Percentiles rank a stretch among this genome's conserved stretches.
phyloP scores from a whole-genome alignment of 2,329 filamentous ascomycete species.

The Epichloe typhina region DNA sequence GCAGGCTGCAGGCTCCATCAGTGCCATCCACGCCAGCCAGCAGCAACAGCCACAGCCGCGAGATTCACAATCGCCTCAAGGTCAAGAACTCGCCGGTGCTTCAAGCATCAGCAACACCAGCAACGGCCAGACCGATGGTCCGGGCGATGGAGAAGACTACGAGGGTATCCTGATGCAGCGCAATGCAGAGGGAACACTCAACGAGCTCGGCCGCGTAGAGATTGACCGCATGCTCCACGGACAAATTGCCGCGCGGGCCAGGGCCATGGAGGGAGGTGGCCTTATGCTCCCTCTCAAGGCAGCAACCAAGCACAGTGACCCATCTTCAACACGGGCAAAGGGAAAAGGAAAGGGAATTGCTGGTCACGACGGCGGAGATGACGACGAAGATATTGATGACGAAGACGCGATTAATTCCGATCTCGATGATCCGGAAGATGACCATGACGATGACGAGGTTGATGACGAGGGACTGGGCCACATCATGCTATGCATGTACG shows the following conservation, averaged over 20 bases:
- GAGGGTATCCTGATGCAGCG: conserved; percentile 47
- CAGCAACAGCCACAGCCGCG: conserved; percentile 16
- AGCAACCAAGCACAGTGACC: conserved; percentile 24
- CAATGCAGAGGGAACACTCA: conserved; percentile 37
- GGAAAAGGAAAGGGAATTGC: conserved; percentile 20
- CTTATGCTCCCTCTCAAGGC: conserved; percentile 60
- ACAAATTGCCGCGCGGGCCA: conserved; percentile 51
- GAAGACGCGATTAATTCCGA: conserved; percentile 98
- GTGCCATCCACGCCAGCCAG: conserved; percentile 39
- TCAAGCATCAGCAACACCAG: conserved; percentile 20
- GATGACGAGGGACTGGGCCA: conserved; percentile 74
- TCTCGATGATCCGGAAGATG: conserved; percentile 86
- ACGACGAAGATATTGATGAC: conserved; percentile 52
- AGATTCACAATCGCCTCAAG: conserved; percentile 15
- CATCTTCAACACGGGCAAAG: conserved; percentile 9
- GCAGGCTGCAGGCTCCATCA: conserved; percentile 53
- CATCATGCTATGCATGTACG: conserved; percentile 98
- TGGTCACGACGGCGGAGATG: conserved; percentile 50
- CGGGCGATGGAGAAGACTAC: conserved; percentile 41
- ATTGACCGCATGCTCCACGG: conserved; percentile 58
- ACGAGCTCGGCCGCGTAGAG: conserved; percentile 44
- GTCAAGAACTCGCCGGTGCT: conserved; percentile 9
- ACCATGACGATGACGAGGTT: conserved; percentile 70
- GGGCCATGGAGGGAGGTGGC: conserved; percentile 59
- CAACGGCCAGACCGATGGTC: conserved; percentile 60